These are phyloP conservation scores for Infundibulicybe gibba DNA, from an alignment of 768 basidiomycete species.

Conservation along the genomic window DNA sequence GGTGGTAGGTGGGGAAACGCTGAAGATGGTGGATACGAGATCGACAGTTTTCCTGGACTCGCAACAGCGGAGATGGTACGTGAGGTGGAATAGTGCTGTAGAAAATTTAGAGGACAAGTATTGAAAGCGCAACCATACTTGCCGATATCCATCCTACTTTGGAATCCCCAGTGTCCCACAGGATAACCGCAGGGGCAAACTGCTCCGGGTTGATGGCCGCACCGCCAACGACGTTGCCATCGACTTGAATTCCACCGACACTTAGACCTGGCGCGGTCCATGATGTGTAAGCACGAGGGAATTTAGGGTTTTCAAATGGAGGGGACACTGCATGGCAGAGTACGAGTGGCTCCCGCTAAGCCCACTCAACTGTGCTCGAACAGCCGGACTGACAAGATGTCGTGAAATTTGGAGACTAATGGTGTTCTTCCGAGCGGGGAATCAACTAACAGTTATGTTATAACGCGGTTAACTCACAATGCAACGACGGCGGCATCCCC, in stretches of 20 bases:
- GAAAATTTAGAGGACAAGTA: background rate
- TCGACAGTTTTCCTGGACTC: constrained; percentile 13
- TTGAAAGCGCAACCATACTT: background rate
- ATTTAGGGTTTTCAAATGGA: constrained; percentile 18
- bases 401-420: constrained; percentile 22
- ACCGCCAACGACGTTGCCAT: constrained; percentile 20
- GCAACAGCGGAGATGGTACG: constrained; percentile 19
- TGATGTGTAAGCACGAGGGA: constrained; percentile 23
- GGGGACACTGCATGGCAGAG: constrained; percentile 23
- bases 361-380: constrained; percentile 8
- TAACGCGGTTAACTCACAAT: constrained; percentile 11
- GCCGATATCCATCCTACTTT: constrained; percentile 20
- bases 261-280: constrained; percentile 23
- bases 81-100: constrained; percentile 20
- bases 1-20: constrained; percentile 16
- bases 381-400: constrained; percentile 17
- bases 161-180: constrained; percentile 15
- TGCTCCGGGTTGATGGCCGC: constrained; percentile 18
- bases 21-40: constrained; percentile 19
- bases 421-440: constrained; percentile 13
- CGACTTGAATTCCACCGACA: constrained; percentile 22
- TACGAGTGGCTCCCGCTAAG: constrained; percentile 10
- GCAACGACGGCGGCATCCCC: constrained; percentile 18
- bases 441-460: background rate
- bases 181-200: constrained; percentile 19